Base-by-base conservation (phyloP, 345 rosid species). In the Abelmoschus esculentus region DNA sequence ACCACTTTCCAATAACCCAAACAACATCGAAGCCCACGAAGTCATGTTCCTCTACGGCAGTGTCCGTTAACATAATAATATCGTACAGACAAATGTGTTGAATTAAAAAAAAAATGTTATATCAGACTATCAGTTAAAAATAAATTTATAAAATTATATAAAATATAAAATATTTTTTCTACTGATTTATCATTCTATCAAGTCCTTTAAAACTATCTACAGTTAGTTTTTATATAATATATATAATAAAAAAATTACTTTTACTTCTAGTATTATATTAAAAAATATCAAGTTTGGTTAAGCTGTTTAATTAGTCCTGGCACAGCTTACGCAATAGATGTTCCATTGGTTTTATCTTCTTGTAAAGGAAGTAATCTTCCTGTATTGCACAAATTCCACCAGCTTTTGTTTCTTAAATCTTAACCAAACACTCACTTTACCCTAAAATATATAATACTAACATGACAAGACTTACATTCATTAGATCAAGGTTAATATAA, bases 21-120 rank as follows among this genome's bases (percentile, higher is more conserved):
- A 54, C 7, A 70, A 4, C 67, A 60, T 60, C 0, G 67, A 46
- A 44, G 73, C 47, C 67, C 67, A 60, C 1, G 67, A 70, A 46
- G 60, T 58, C 57, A 70, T 67, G 61, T 61, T 71, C 67, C 67
- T 71, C 50, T 71, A 67, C 1, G 73, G 73, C 67, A 71, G 60
- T 44, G 17, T 46, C 19, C 68, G 22, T 61, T 61, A 61, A 47
- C n/a, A 44, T 46, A 44, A 58, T 67, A 67, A 49, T 18, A 29
- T 31, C 47, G 56, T n/a, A 61, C 44, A 71, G 47, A 71, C n/a
- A n/a, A n/a, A n/a, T n/a, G n/a, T n/a, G n/a, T n/a, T n/a, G n/a
- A n/a, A n/a, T n/a, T n/a, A n/a, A n/a, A n/a, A n/a, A n/a, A n/a
- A n/a, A n/a, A n/a, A n/a, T n/a, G n/a, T n/a, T n/a, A n/a, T n/a